Evolutionary conservation across 2,329 filamentous ascomycete genomes (phyloP).

Genomic region (Peltaster fructicola): DNA sequence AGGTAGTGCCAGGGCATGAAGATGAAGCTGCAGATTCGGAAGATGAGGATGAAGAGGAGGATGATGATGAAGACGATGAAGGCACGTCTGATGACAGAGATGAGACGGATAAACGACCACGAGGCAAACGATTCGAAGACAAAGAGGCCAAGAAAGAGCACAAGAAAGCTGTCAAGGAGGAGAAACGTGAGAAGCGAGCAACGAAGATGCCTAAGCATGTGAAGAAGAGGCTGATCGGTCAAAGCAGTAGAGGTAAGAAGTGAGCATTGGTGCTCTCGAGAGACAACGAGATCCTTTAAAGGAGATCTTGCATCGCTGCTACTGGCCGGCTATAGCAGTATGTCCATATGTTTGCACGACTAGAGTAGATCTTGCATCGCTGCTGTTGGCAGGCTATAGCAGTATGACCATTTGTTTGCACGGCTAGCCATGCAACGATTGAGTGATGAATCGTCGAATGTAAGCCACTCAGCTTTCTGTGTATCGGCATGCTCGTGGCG

Average conservation of each 20-base stretch:
- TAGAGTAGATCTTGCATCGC: no score
- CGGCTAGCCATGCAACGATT: no score
- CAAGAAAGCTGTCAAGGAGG: constrained; percentile 84
- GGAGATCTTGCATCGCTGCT: no score
- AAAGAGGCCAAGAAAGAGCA: constrained; percentile 82
- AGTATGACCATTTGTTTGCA: no score
- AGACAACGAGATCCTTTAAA: no score
- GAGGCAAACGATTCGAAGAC: constrained; percentile 75
- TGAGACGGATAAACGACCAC: constrained; percentile 41
- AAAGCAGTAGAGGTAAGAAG: constrained; percentile 42
- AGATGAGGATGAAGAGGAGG: constrained; percentile 15
- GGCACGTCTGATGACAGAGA: constrained; percentile 28
- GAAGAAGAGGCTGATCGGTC: constrained; percentile 70
- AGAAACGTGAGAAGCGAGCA: constrained; percentile 81
- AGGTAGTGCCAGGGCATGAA: constrained; percentile 8
- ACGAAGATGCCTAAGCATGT: constrained; percentile 92
- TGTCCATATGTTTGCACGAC: no score
- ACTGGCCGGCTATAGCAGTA: no score
- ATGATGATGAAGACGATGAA: constrained; percentile 12
- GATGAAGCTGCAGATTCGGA: constrained; percentile 6
- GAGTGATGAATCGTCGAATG: no score
- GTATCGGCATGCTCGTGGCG: no score
- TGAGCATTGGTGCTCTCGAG: no score
- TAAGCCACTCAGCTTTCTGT: no score
- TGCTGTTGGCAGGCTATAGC: no score